A percentile compares a stretch with the other conserved stretches of the same genome.
Evolutionary conservation across 2,329 filamentous ascomycete genomes (phyloP).

Genomic region (Fusarium longipes): DNA sequence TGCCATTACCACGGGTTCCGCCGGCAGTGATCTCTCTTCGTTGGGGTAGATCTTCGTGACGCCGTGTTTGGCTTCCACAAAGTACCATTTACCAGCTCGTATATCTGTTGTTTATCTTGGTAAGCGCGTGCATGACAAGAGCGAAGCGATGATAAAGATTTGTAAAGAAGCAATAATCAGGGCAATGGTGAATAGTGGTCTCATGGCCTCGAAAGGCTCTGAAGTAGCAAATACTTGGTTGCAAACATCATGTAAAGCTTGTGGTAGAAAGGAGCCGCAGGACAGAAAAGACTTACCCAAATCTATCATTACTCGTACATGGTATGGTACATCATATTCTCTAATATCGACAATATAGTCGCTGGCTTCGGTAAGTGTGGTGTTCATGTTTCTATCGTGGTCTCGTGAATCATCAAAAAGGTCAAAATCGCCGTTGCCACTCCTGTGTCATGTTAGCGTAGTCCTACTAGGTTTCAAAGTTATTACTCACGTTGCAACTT

Average conservation of each 20-base stretch:
- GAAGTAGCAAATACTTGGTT: constrained; percentile 99
- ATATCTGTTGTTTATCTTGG: constrained; percentile 74
- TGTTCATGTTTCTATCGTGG: constrained; percentile 82
- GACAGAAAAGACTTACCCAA: constrained; percentile 64
- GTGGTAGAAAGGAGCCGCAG: neutral
- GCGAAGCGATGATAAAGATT: neutral
- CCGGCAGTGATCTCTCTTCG: constrained; percentile 86
- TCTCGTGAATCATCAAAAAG: constrained; percentile 91
- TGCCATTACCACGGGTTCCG: constrained; percentile 98
- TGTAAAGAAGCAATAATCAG: constrained; percentile 67
- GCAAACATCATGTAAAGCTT: constrained; percentile 81
- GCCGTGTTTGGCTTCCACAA: constrained; percentile 92
- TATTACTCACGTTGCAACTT: constrained; percentile 82
- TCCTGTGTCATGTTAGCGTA: constrained; percentile 51
- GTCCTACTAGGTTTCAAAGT: neutral
- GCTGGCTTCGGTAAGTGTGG: constrained; percentile 84
- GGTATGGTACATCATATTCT: constrained; percentile 99
- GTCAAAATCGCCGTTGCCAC: constrained; percentile 85
- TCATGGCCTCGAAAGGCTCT: constrained; percentile 95
- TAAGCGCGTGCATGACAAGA: constrained; percentile 16
- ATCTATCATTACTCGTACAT: constrained; percentile 98
- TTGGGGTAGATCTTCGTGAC: constrained; percentile 84
- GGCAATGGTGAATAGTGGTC: constrained; percentile 89
- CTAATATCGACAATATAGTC: constrained; percentile 98
- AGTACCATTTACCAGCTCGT: constrained; percentile 96